phyloP scores from a whole-genome alignment of 1,139 yeast genomes.

The Komagataea norvegica region DNA sequence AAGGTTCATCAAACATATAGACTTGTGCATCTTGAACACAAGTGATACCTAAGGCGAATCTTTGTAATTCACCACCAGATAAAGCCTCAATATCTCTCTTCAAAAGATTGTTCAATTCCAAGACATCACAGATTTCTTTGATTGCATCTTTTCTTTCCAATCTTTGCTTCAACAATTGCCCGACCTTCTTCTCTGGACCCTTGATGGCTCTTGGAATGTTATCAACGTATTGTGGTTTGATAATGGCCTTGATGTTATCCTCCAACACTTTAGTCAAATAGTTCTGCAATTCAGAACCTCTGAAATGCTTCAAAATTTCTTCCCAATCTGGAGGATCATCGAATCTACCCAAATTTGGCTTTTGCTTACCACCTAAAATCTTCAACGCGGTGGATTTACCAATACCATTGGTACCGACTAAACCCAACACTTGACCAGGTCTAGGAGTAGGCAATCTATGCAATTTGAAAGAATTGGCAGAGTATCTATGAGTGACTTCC shows the following conservation, averaged over 20 bases:
- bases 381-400: slow-evolving; percentile 98
- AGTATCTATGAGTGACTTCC: slow-evolving; percentile 94
- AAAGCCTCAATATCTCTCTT: slow-evolving; percentile 82
- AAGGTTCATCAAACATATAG: slow-evolving; percentile 98
- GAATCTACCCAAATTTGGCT: slow-evolving; percentile 89
- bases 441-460: slow-evolving; percentile 98
- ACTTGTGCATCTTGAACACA: slow-evolving; percentile 94
- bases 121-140: slow-evolving; percentile 56
- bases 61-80: slow-evolving; percentile 98
- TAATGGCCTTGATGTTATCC: slow-evolving; percentile 88
- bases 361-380: slow-evolving; percentile 96
- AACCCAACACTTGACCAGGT: slow-evolving; percentile 96
- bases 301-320: slow-evolving; percentile 81
- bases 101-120: slow-evolving; percentile 71
- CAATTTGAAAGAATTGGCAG: slow-evolving; percentile 94
- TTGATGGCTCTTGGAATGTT: slow-evolving; percentile 94
- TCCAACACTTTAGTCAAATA: slow-evolving; percentile 91
- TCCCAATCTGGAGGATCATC: slow-evolving; percentile 98
- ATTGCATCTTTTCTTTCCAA: slow-evolving; percentile 61
- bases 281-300: slow-evolving; percentile 97
- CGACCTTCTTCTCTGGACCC: slow-evolving; percentile 85
- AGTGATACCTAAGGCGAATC: slow-evolving; percentile 97
- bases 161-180: slow-evolving; percentile 72
- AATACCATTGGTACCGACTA: slow-evolving; percentile 98
- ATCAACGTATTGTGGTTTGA: slow-evolving; percentile 97